Percentiles rank a stretch among this genome's conserved stretches.
These are phyloP conservation scores for Oidiodendron maius DNA, from an alignment of 495 filamentous ascomycete species.

Conservation along the genomic window DNA sequence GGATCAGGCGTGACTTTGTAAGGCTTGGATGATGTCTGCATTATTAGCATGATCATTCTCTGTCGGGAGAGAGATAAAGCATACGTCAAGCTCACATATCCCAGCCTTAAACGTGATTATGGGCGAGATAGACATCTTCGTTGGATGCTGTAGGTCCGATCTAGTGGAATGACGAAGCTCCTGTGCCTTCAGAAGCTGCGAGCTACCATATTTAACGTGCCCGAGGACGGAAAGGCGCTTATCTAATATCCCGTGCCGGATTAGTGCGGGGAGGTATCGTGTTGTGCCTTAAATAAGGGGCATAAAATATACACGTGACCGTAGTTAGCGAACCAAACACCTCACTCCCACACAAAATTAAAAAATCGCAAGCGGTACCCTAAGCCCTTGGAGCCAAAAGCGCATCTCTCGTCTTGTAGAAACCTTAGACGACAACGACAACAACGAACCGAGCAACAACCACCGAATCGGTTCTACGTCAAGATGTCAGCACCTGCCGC, in stretches of 20 bases:
- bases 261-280: background rate
- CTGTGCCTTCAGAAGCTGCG: no score
- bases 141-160: conserved; percentile 2
- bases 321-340: background rate
- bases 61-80: conserved; percentile 1
- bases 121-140: conserved; percentile 68
- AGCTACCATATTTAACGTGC: no score
- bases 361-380: conserved; percentile 2
- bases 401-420: conserved; percentile 10
- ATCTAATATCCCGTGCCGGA: background rate
- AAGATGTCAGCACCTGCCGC: conserved; percentile 60
- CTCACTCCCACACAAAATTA: conserved; percentile 7
- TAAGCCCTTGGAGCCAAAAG: conserved; percentile 2
- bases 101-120: conserved; percentile 98
- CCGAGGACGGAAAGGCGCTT: no score
- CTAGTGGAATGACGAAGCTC: conserved; percentile 10
- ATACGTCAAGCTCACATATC: conserved; percentile 78
- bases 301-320: background rate
- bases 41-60: conserved; percentile 28
- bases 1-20: conserved; percentile 61
- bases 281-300: background rate
- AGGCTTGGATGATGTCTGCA: conserved; percentile 55
- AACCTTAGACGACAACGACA: conserved; percentile 11
- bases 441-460: conserved; percentile 20
- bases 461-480: conserved; percentile 27